Conservation (phyloP, 2,329 filamentous ascomycete genomes). For the Hirsutella minnesotensis region DNA sequence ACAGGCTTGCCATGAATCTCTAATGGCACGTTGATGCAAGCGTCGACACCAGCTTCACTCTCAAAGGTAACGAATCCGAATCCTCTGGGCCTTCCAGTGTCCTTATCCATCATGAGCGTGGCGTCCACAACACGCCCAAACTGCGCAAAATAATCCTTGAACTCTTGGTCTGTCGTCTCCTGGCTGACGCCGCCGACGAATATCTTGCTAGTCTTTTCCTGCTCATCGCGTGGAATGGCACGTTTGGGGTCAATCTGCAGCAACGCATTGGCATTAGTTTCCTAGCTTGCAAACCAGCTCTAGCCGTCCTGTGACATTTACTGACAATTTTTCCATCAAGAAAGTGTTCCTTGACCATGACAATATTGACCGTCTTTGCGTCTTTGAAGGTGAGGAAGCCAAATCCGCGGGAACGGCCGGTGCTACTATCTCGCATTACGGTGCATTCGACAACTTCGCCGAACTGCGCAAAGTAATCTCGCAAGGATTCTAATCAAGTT, state of each 20-base stretch:
- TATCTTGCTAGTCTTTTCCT: conserved; percentile 97
- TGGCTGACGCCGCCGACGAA: conserved; percentile 97
- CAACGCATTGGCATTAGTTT: not conserved
- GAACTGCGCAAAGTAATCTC: conserved; percentile 95
- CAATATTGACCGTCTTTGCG: conserved; percentile 93
- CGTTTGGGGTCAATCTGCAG: conserved; percentile 90
- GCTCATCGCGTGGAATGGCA: conserved; percentile 92
- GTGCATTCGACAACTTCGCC: conserved; percentile 96
- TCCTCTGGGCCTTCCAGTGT: conserved; percentile 89
- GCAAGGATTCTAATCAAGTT: conserved; percentile 64
- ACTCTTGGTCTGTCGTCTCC: conserved; percentile 91
- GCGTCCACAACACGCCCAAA: conserved; percentile 95
- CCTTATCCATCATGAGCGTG: conserved; percentile 99
- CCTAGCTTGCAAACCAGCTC: not conserved
- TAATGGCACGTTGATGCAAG: conserved; percentile 71
- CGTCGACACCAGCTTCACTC: conserved; percentile 87
- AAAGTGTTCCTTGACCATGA: conserved; percentile 99
- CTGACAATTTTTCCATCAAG: conserved; percentile 96
- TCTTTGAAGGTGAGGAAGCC: conserved; percentile 98
- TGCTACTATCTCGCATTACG: conserved; percentile 95
- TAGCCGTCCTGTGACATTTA: not conserved
- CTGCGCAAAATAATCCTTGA: conserved; percentile 91
- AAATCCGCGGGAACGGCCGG: conserved; percentile 87
- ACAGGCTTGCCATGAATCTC: conserved; percentile 94
- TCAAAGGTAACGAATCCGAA: conserved; percentile 99